Evolutionary conservation across 164 flowering plant species (phyloP), one percentile per base, ranked within the genome.

Genomic region (Sextonia rubra): DNA sequence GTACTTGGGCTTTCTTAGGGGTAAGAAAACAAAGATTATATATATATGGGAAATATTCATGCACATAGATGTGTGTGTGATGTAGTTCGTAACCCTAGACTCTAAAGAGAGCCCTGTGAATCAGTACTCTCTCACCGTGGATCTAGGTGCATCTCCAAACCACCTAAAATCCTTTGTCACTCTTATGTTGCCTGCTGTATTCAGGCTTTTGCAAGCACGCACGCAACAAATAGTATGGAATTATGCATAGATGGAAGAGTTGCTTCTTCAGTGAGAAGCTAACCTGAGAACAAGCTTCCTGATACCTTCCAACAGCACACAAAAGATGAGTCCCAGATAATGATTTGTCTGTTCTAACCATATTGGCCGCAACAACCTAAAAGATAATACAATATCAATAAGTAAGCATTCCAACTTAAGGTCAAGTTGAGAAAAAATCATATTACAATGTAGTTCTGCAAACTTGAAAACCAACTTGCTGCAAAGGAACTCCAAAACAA

Each of bases 201-300:
- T n/a, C n/a, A n/a, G n/a, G n/a, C n/a, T n/a, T n/a, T n/a, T n/a
- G n/a, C n/a, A n/a, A n/a, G n/a, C n/a, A n/a, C n/a, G n/a, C n/a
- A n/a, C n/a, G n/a, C n/a, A n/a, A n/a, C n/a, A n/a, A n/a, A n/a
- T n/a, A n/a, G 44, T 37, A 37, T 37, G 44, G 11, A 37, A 37
- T 37, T 37, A 37, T 37, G 44, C 44, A 37, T 37, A 37, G 44
- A 37, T 37, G 22, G n/a, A 55, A 69, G 6, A 6, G 27, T 23
- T 64, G 22, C 37, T 56, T 58, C 9, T 69, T 32, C 22, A 64
- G n/a, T 37, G 70, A 61, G 64, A 26, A 75, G 49, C 81, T 60
- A 72, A 93, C 98, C 98, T 96, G 99, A 68, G 99, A 96, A 83
- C 99, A 96, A 76, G 99, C 99, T 87, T 96, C 99, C 76, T 93